Evolutionary conservation across 176 grass and related monocot species (phyloP).

Genomic region (Cenchrus fungigraminus): DNA sequence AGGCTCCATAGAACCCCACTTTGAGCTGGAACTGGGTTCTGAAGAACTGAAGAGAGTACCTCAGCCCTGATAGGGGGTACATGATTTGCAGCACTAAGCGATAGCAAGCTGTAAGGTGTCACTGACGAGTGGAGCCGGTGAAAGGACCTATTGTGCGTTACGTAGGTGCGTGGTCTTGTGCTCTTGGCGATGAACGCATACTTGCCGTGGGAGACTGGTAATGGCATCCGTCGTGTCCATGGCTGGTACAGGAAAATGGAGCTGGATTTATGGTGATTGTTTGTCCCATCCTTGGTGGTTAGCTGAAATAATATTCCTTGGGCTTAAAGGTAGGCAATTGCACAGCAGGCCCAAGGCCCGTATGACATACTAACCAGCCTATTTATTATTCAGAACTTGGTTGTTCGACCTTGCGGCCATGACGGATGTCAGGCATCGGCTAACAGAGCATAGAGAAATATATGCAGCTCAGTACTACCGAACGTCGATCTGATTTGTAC

Average conservation of each 20-base stretch:
- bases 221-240: conserved; percentile 1
- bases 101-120: background rate
- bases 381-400: background rate
- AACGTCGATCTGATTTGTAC: background rate
- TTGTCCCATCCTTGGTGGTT: background rate
- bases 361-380: background rate
- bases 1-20: background rate
- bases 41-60: too few species aligned
- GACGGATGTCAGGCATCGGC: too few species aligned
- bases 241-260: conserved; percentile 6
- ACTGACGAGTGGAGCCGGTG: background rate
- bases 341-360: background rate
- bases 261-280: background rate
- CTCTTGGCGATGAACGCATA: background rate
- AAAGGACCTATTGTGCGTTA: background rate
- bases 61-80: background rate
- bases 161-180: conserved; percentile 6
- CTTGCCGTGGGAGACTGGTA: conserved; percentile 33
- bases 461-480: background rate
- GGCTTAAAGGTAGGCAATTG: conserved; percentile 1
- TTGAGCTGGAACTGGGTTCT: background rate
- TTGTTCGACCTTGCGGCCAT: background rate
- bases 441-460: background rate
- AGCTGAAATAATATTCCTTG: background rate
- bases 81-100: conserved; percentile 1